Base-by-base conservation (phyloP, 306 rosid species). In the Pterocarpus macrocarpus region DNA sequence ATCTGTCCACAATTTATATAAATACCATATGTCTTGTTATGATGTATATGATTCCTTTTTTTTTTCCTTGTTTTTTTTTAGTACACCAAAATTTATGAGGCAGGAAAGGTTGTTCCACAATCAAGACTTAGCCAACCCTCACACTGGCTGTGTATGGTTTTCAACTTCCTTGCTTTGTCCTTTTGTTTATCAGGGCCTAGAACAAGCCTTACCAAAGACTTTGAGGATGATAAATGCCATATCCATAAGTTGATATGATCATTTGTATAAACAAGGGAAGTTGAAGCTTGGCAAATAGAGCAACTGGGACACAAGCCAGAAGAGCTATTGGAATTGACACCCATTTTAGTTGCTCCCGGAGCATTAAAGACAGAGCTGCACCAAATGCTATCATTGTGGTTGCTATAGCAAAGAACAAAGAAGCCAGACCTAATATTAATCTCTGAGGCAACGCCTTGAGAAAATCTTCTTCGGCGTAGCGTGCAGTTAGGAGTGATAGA, bases 401-500 rank as follows among this genome's bases (percentile, higher is more conserved):
- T 14, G 80, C 75, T 47, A 86, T 81, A 7, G 88, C 78, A 34
- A 85, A 17, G 86, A 90, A 88, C 57, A 90, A 78, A 17, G 75
- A 71, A 15, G 87, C 85, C 76, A 88, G 64, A 22, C 92, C 92
- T 13, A 88, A 13, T 45, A 90, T 83, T 76, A 88, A 57, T 62
- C 82, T 84, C 66, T 17, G 50, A 2, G 94, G 90, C 39, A 90
- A 77, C 44, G 62, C 38, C 71, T 33, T 34, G 17, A 85, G 84
- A 79, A 90, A 90, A 58, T 90, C 88, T 81, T 90, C 83, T 80
- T 87, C 91, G 0, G 86, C 74, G 10, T 83, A 87, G 45, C 71
- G 69, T 0, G 87, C 82, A 0, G 87, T 88, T 34, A 86, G 86
- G 73, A 88, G 78, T 3, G 89, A 81, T 28, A 91, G 16, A 61